Evolutionary conservation across 2,329 filamentous ascomycete species (phyloP).

Genomic region (Aphanoascus verrucosus): DNA sequence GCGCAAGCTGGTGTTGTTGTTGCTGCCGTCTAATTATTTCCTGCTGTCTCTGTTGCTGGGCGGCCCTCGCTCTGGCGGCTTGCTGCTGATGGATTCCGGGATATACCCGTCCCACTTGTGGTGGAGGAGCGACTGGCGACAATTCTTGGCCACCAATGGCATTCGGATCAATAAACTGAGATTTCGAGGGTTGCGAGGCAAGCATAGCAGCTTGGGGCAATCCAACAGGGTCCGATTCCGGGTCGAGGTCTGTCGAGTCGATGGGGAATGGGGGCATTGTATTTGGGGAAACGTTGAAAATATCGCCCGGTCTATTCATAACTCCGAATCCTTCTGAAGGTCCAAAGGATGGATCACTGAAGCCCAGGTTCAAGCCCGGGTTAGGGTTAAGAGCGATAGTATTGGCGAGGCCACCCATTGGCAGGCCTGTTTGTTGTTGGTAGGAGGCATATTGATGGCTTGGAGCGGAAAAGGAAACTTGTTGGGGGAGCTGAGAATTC

Average conservation of each 20-base stretch:
- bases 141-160: conserved; percentile 56
- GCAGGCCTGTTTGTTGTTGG: conserved; percentile 88
- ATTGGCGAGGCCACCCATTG: conserved; percentile 69
- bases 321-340: conserved; percentile 3
- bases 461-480: conserved; percentile 53
- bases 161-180: conserved; percentile 61
- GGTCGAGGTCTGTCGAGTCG: conserved; percentile 57
- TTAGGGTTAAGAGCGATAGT: conserved; percentile 66
- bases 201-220: conserved; percentile 46
- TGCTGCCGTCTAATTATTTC: conserved; percentile 48
- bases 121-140: conserved; percentile 39
- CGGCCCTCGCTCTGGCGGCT: conserved; percentile 65
- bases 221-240: conserved; percentile 55
- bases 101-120: conserved; percentile 64
- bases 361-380: conserved; percentile 32
- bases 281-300: not conserved
- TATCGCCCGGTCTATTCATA: not conserved
- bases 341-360: conserved; percentile 18
- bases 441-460: conserved; percentile 94
- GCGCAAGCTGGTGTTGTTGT: conserved; percentile 39
- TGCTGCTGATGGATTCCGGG: conserved; percentile 88
- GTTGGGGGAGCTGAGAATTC: conserved; percentile 31
- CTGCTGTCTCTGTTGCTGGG: conserved; percentile 55
- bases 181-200: conserved; percentile 26
- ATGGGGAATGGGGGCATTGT: conserved; percentile 56